Evolutionary conservation across 2,329 filamentous ascomycete species (phyloP), one percentile per base, ranked within the genome.

Genomic region (Alternaria gaisen): DNA sequence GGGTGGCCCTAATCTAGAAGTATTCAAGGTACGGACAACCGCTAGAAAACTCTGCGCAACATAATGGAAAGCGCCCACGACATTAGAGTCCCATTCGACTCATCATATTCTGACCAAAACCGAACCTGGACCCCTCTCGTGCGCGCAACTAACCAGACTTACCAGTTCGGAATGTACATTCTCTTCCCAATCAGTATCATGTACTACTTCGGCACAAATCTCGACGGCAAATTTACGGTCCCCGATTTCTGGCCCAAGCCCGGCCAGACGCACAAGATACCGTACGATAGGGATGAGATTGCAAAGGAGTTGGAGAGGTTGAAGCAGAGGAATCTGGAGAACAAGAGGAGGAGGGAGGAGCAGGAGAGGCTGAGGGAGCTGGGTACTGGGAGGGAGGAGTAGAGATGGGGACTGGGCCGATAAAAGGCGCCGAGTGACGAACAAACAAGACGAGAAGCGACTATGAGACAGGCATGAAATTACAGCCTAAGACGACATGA

Each of bases 181-280:
- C 90, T 97, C 86, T 99, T 99, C 82, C 95, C 95, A 18, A 98
- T 99, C 74, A 93, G 92, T 72, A 94, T 95, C 85, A 99, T 99
- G 95, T 98, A 96, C 86, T 99, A 99, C 84, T 99, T 98, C 80
- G 95, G 95, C 77, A 97, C 94, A 58, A 99, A 99, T 80, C 92
- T 99, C 77, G 95, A 99, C 81, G 87, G 90, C 69, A 71, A 67
- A 47, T 99, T 99, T 84, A 83, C 87, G 48, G 92, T 98, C 1
- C 89, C 91, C 22, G 91, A 91, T 59, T 99, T 99, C 85, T 99
- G 95, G 95, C 95, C 95, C 28, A 92, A 90, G 73, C 84, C 88
- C 5, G 89, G 91, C 65, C 85, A 94, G 76, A 90, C 90, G 61
- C 90, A 95, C 80, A 87, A 86, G 73, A 86, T 95, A 46, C 92